Percentiles rank a stretch among this genome's conserved stretches.
phyloP scores from a whole-genome alignment of 305 asterid genomes.

The Plantago lanceolata region DNA sequence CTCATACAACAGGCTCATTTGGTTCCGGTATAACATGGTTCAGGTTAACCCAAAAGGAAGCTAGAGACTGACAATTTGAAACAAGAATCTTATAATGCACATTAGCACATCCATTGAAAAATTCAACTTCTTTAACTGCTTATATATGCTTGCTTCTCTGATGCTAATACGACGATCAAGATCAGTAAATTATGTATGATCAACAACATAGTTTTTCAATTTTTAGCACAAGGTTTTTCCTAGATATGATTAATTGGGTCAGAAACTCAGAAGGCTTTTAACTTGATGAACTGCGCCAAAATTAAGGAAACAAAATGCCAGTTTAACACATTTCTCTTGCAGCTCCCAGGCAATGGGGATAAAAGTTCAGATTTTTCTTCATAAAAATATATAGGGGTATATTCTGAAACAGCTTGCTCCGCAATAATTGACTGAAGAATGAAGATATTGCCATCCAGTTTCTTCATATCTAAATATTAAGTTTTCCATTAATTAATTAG shows the following conservation, averaged over 20 bases:
- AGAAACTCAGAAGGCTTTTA: background rate
- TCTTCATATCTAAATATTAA: background rate
- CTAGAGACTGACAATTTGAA: conserved; percentile 22
- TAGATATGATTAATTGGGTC: background rate
- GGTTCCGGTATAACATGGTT: conserved; percentile 31
- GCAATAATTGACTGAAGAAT: too few relatives aligned
- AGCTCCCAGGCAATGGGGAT: background rate
- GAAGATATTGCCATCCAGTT: background rate
- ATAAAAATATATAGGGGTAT: background rate
- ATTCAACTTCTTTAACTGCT: conserved; percentile 34
- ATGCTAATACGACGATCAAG: too few relatives aligned
- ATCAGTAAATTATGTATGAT: conserved; percentile 17
- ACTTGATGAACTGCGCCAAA: conserved; percentile 4
- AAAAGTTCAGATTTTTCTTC: conserved; percentile 5
- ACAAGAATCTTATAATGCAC: conserved; percentile 39
- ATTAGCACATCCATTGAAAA: conserved; percentile 36
- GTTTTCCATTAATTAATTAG: too few relatives aligned
- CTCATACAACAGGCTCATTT: conserved; percentile 24
- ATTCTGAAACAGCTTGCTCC: conserved; percentile 8
- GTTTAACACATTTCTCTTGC: background rate
- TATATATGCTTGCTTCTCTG: conserved; percentile 30
- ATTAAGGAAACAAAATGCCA: conserved; percentile 3
- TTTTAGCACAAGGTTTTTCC: background rate
- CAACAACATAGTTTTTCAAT: background rate
- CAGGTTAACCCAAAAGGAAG: conserved; percentile 9